Base-by-base conservation (phyloP, 306 rosid species). In the Dicorynia guianensis region DNA sequence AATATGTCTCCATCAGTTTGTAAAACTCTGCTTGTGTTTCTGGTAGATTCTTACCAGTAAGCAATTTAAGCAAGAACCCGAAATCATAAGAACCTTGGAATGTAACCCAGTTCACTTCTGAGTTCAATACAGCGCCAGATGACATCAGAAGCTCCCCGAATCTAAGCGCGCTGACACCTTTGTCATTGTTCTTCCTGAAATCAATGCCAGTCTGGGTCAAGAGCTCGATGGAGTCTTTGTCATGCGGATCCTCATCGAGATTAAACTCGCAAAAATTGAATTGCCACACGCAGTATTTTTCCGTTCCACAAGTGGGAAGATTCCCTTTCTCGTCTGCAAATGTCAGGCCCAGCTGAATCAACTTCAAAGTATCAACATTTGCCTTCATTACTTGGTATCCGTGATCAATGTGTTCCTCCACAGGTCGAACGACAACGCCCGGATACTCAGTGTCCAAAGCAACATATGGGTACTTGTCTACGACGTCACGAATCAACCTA, bases 401-500 rank as follows among this genome's bases (percentile, higher is more conserved):
- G 5, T 13, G 75, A 7, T 78, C 82, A 77, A 56, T 71, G 84
- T 46, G 56, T 48, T 63, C 38, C 46, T 76, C 81, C 15, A 74
- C 3, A 0, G 73, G 69, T 6, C 66, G 20, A 13, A 58, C 4
- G 43, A 81, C 76, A 11, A 74, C 13, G 12, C 88, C 88, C 0
- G 88, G 86, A 78, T 70, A 78, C 81, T 81, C 82, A 2, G 89
- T 85, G 43, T 85, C 89, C 89, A 85, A 70, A 9, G 81, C 84
- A 11, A 85, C 69, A 36, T 70, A 75, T 8, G 67, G 86, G 67
- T 74, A 85, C 7, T 59, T 67, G 18, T 81, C 77, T 40, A 85
- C 81, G 11, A 85, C n/a, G n/a, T 7, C 39, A 30, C 79, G 54
- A 52, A 85, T 75, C 67, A 81, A 10, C 4, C 1, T 20, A 71